A percentile compares a stretch with the other conserved stretches of the same genome.
These are phyloP conservation scores for Dendrobium chrysotoxum DNA, from an alignment of 106 monocot species.

Conservation along the genomic window DNA sequence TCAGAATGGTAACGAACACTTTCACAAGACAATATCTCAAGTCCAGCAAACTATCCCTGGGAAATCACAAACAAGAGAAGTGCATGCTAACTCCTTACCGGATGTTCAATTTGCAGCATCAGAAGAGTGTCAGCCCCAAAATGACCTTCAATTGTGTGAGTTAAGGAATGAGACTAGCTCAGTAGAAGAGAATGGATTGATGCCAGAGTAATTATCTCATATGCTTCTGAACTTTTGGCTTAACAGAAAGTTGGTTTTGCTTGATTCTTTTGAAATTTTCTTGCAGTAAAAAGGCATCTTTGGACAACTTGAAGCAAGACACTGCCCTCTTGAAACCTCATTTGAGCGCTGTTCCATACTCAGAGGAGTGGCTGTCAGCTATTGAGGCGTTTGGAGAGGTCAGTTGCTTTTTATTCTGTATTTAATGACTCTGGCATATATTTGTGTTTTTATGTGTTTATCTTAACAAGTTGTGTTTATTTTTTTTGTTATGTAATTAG, in stretches of 20 bases:
- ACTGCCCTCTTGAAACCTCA: constrained; percentile 13
- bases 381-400: constrained; percentile 87
- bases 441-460: not conserved
- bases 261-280: not conserved
- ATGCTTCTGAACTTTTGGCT: not conserved
- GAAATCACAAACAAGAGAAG: not conserved
- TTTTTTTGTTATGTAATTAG: not conserved
- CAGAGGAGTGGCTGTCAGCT: constrained; percentile 86
- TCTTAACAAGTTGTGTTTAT: not conserved
- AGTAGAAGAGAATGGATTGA: constrained; percentile 12
- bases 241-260: not conserved
- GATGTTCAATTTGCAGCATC: not conserved
- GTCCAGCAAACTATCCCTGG: not conserved
- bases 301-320: constrained; percentile 15
- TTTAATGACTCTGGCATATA: not conserved
- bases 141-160: constrained; percentile 2
- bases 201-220: constrained; percentile 17
- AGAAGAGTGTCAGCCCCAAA: constrained; percentile 6
- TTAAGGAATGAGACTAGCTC: constrained; percentile 4
- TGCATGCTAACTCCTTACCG: not conserved
- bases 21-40: not conserved
- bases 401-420: constrained; percentile 5
- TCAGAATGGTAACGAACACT: not conserved
- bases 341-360: constrained; percentile 57
- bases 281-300: constrained; percentile 19